Conservation (phyloP, 371 early-diverging fungal genomes). For the Rhizopus arrhizus region DNA sequence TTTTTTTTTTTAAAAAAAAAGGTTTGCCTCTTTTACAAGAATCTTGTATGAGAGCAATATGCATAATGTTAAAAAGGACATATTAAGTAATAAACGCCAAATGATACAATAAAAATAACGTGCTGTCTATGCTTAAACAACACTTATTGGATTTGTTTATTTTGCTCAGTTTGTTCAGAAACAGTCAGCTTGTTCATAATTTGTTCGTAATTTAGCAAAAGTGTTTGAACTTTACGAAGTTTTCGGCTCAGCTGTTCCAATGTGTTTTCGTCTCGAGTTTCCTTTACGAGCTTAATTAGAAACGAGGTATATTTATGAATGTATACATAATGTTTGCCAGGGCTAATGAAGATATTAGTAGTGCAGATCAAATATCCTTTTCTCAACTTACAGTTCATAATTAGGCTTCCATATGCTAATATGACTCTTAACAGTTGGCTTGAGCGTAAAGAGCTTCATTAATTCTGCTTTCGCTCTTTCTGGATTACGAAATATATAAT, state of each 20-base stretch:
- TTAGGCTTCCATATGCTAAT: conserved; percentile 71
- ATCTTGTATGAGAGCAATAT: too few species aligned
- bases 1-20: too few species aligned
- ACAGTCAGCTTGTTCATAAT: conserved; percentile 13
- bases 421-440: conserved; percentile 51
- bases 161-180: neutral
- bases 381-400: conserved; percentile 62
- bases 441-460: conserved; percentile 58
- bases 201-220: conserved; percentile 55
- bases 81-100: too few species aligned
- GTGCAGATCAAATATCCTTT: neutral
- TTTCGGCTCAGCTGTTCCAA: conserved; percentile 63
- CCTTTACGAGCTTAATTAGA: conserved; percentile 57
- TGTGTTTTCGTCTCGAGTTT: conserved; percentile 58
- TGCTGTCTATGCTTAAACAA: neutral
- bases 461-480: conserved; percentile 64
- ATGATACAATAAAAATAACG: neutral
- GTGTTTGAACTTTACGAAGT: conserved; percentile 52
- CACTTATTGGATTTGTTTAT: neutral
- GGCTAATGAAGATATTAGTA: conserved; percentile 24
- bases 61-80: too few species aligned
- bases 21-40: too few species aligned
- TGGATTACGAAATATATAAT: conserved; percentile 55
- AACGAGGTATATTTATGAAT: conserved; percentile 65
- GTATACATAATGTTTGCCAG: conserved; percentile 73